Evolutionary conservation across 495 filamentous ascomycete genomes (phyloP), one percentile per base, ranked within the genome.

Genomic region (Talaromyces liani): DNA sequence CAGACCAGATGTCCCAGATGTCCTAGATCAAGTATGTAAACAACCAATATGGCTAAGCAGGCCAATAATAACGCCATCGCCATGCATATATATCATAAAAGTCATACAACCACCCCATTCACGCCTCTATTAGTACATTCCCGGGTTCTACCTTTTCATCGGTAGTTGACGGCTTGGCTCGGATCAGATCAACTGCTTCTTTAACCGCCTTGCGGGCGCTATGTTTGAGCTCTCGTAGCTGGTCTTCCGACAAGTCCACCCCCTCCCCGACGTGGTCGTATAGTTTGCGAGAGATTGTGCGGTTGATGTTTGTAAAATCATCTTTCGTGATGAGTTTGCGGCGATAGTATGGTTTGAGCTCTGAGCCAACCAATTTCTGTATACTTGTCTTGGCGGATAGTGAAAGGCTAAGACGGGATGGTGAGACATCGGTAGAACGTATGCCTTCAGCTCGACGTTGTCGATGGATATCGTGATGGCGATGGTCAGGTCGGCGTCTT

Each of bases 301-400:
- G 85, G 71, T 96, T 96, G 75, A 96, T 92, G 54, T 87, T 84
- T 5, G 88, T 92, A 75, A 91, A 97, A 71, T 96, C 88, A 47
- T 95, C 88, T 67, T 90, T 87, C 34, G 86, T 87, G 9, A 97
- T 77, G 53, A 85, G 77, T 62, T 85, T 85, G 31, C 78, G 78
- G 12, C 85, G 84, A 65, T 89, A 95, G 65, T 89, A 84, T 22
- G 92, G 90, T 61, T 88, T 89, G 22, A 97, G 79, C 0, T 87
- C 90, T 22, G 80, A 75, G 29, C 87, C 86, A 57, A 97, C 92
- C 76, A 96, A 89, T 63, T 83, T 85, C 69, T 89, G 91, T 55
- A 97, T 87, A 63, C 85, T 90, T 57, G 90, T 81, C 70, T 97
- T 97, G 62, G 88, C 85, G 51, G 87, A 84, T 18, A 86, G 79